Base-by-base conservation (phyloP, 2,329 filamentous ascomycete genomes). In the Curvularia spicifera region DNA sequence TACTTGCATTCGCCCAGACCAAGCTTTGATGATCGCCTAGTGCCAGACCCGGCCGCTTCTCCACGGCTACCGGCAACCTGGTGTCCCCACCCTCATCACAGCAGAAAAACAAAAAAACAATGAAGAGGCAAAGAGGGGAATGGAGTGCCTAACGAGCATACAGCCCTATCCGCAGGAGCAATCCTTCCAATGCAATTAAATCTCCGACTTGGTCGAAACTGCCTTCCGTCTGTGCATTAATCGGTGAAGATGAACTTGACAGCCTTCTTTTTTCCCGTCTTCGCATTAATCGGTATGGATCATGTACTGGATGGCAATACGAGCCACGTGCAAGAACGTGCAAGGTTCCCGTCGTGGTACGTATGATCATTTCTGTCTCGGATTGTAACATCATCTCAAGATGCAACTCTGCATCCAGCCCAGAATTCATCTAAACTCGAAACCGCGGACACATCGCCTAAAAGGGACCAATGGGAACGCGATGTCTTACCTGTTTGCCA, bases 171-270 rank as follows among this genome's bases (percentile, higher is more conserved):
- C 33, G 49, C 54, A 50, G 61, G 61, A 42, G 48, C 46, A 7
- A 44, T 52, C 40, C 46, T 52, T 59, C 59, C 59, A 53, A 59
- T 45, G 49, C 50, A 39, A 57, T 57, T 48, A 33, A 64, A 26
- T n/a, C 24, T 55, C 56, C 56, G 61, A 39, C 59, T 59, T 37
- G 22, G 47, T 59, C 47, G 24, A 49, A 56, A n/a, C 29, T 43
- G 24, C 39, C 24, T 37, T 24, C 29, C 29, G 12, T 35, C 29
- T 35, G 18, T 33, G 45, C 45, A 48, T 35, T 35, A 3, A 35
- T 35, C 29, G 29, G 29, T 48, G 12, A 43, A 43, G 13, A 20
- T 28, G n/a, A n/a, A 20, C 12, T 28, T 6, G 15, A 20, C 44
- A 9, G 18, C 28, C 44, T 46, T 46, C 24, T n/a, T 15, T 43